A percentile compares a stretch with the other conserved stretches of the same genome.
These are phyloP conservation scores for Corynespora cassiicola DNA, from an alignment of 2,329 filamentous ascomycete genomes.

Conservation along the genomic window DNA sequence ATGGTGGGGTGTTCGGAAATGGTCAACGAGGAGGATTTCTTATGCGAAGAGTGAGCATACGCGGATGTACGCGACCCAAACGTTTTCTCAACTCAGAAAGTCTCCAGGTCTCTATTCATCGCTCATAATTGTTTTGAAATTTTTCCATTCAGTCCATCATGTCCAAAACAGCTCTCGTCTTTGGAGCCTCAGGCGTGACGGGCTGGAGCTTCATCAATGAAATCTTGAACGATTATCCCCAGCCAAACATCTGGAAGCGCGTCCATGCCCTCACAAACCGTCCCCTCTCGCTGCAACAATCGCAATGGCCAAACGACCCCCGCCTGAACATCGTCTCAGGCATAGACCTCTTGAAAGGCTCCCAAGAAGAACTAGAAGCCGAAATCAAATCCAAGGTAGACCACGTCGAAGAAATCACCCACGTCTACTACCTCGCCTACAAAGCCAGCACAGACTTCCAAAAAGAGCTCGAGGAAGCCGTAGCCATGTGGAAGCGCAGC, in stretches of 20 bases:
- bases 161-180: conserved; percentile 49
- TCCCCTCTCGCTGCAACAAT: conserved; percentile 36
- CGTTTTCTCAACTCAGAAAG: no score
- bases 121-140: no score
- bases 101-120: no score
- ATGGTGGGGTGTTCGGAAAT: no score
- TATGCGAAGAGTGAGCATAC: no score
- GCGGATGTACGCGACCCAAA: no score
- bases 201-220: conserved; percentile 53
- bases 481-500: conserved; percentile 50
- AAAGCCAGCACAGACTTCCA: conserved; percentile 49
- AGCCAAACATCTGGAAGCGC: conserved; percentile 37
- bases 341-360: conserved; percentile 49
- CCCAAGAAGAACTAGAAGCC: conserved; percentile 47
- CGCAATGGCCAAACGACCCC: conserved; percentile 47
- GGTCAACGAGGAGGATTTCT: no score
- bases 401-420: conserved; percentile 48
- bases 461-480: conserved; percentile 48
- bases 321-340: conserved; percentile 51
- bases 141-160: no score
- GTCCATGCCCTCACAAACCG: conserved; percentile 53
- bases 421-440: conserved; percentile 55
- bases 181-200: conserved; percentile 51
- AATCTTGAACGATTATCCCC: conserved; percentile 46
- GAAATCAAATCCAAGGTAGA: conserved; percentile 40